Percentiles rank a stretch among this genome's conserved stretches.
Evolutionary conservation across 2,329 filamentous ascomycete genomes (phyloP).

Genomic region (Fusarium anguioides): DNA sequence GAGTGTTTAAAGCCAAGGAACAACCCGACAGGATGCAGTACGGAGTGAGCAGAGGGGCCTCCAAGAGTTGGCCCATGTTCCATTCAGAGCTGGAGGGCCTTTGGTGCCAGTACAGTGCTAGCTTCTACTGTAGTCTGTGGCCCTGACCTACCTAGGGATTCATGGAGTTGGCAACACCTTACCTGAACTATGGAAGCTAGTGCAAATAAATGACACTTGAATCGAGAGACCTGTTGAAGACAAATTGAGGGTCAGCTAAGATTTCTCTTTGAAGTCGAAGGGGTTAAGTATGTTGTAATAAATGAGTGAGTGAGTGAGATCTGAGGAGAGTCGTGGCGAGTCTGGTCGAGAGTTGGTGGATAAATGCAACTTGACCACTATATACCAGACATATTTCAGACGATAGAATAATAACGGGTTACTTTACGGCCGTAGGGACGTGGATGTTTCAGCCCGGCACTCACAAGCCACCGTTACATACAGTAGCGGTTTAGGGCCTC

Average conservation of each 20-base stretch:
- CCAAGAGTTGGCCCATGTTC: conserved; percentile 19
- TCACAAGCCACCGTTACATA: conserved; percentile 29
- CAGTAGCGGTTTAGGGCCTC: conserved; percentile 2
- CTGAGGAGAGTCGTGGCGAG: background rate
- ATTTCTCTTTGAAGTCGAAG: background rate
- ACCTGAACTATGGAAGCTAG: conserved; percentile 2
- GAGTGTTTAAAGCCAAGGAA: background rate
- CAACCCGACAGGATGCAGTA: background rate
- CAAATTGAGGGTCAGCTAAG: conserved; percentile 3
- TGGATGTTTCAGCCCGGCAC: conserved; percentile 37
- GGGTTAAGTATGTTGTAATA: background rate
- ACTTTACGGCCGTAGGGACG: conserved; percentile 9
- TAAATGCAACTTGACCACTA: conserved; percentile 8
- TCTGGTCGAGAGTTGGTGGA: conserved; percentile 7
- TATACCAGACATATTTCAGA: conserved; percentile 12
- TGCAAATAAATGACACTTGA: background rate
- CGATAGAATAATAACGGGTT: conserved; percentile 2
- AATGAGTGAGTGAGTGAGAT: background rate
- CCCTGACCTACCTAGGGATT: background rate
- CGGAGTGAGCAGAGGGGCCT: background rate
- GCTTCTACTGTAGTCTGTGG: background rate
- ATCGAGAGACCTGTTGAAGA: background rate
- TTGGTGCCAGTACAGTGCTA: conserved; percentile 4
- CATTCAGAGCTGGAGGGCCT: conserved; percentile 2
- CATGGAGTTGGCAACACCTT: conserved; percentile 6